Evolutionary conservation across 768 basidiomycete genomes (phyloP), one percentile per base, ranked within the genome.

Genomic region (Mycena kentingensis): DNA sequence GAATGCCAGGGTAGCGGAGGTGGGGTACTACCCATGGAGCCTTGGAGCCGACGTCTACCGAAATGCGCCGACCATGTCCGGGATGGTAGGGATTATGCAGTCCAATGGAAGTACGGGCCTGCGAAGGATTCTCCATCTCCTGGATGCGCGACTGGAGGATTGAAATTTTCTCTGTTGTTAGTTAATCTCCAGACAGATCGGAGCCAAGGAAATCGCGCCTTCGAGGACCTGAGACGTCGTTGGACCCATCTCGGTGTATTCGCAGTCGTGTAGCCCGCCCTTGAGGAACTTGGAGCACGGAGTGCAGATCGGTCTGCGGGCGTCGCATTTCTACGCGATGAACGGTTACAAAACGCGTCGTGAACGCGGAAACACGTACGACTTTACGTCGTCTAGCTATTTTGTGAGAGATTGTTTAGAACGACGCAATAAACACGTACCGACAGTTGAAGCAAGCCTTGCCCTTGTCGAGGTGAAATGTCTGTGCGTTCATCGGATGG

Each of bases 281-380:
- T 24, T 19, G n/a, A 42, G 41, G 25, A 42, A 42, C 41, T 26
- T 42, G 22, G 41, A 42, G 41, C 41, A 42, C 22, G 41, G 41
- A 22, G 41, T 42, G 41, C 41, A 42, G 25, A 42, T 42, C 12
- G 41, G 41, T 25, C 41, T 19, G 25, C 41, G 41, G 6, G 22
- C 41, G 25, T 42, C 41, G 41, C 41, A 42, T 27, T 42, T 42
- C 41, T 42, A n/a, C n/a, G n/a, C n/a, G 25, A 12, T 5, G 12
- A 12, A 12, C 22, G 12, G 22, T 42, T 5, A 42, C 22, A 8
- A 8, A 24, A 24, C 41, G 21, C 26, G 24, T 22, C 22, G 7
- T 6, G 26, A 16, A 24, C 22, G 25, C 22, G 19, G 21, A 42
- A 26, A 19, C 7, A 42, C 41, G 8, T 5, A 42, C 41, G 22